Evolutionary conservation across 2,329 filamentous ascomycete species (phyloP).

Genomic region (Aspergillus tanneri): DNA sequence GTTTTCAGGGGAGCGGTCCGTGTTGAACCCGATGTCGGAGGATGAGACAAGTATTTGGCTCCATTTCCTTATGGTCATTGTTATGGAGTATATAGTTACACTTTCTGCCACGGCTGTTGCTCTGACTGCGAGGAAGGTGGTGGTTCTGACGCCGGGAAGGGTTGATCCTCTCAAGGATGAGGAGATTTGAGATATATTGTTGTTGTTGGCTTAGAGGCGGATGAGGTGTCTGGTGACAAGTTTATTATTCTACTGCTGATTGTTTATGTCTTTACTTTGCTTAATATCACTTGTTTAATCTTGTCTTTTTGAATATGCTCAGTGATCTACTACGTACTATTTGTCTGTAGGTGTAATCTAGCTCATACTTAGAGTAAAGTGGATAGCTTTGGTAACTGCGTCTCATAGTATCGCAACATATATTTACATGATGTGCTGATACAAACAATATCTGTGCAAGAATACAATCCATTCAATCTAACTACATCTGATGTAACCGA

Average conservation of each 20-base stretch:
- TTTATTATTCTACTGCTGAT: background rate
- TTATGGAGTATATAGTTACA: slow-evolving; percentile 18
- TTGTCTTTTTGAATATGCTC: background rate
- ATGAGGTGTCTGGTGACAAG: no score
- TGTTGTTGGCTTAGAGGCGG: background rate
- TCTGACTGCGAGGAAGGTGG: slow-evolving; percentile 14
- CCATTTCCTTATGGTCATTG: slow-evolving; percentile 20
- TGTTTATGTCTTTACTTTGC: background rate
- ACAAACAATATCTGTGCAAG: background rate
- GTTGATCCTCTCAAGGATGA: slow-evolving; percentile 10
- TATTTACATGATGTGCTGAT: background rate
- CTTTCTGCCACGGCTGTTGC: slow-evolving; percentile 15
- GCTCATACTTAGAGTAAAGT: background rate
- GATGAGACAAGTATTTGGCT: slow-evolving; percentile 15
- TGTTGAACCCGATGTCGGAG: slow-evolving; percentile 13
- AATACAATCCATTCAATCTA: background rate
- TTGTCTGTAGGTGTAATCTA: background rate
- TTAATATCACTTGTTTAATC: background rate
- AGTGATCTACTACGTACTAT: background rate
- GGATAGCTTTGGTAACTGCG: background rate
- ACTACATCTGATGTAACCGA: background rate
- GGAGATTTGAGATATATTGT: slow-evolving; percentile 8
- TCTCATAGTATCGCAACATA: background rate
- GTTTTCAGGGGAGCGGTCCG: slow-evolving; percentile 14
- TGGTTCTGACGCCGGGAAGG: slow-evolving; percentile 11